A percentile compares a stretch with the other conserved stretches of the same genome.
Evolutionary conservation across 176 grass and related monocot species (phyloP).

Genomic region (Bonia amplexicaulis): DNA sequence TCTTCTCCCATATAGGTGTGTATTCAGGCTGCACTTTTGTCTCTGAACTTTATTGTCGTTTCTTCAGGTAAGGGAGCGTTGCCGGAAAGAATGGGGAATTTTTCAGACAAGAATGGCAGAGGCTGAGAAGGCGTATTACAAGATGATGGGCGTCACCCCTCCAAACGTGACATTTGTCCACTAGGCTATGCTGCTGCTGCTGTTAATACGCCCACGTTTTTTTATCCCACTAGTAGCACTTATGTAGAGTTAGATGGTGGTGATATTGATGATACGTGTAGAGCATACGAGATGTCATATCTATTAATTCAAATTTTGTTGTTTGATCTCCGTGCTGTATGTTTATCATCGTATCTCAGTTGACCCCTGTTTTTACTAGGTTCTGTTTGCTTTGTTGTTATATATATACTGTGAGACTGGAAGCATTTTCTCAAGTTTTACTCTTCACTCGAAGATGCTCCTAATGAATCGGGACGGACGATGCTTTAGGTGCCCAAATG

Average conservation of each 20-base stretch:
- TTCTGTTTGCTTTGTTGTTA: background rate
- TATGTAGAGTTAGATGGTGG: slow-evolving; percentile 32
- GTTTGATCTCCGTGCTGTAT: background rate
- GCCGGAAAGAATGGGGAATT: slow-evolving; percentile 74
- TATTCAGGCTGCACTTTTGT: background rate
- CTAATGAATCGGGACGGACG: background rate
- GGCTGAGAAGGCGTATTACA: slow-evolving; percentile 73
- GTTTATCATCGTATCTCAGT: background rate
- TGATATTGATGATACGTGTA: slow-evolving; percentile 38
- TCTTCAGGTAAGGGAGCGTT: slow-evolving; percentile 67
- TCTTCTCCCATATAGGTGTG: background rate
- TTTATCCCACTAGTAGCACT: slow-evolving; percentile 1
- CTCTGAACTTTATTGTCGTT: background rate
- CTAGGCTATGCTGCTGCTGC: background rate
- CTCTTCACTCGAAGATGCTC: background rate
- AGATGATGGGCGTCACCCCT: slow-evolving; percentile 44
- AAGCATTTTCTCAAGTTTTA: background rate
- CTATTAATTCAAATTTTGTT: slow-evolving; percentile 2
- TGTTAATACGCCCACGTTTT: slow-evolving; percentile 19
- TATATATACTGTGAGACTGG: background rate
- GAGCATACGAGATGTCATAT: slow-evolving; percentile 25
- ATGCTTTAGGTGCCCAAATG: background rate
- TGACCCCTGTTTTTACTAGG: background rate
- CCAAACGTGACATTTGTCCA: slow-evolving; percentile 56
- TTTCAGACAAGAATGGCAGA: slow-evolving; percentile 66